Conservation (phyloP, 2,329 filamentous ascomycete genomes). For the Teratosphaeria viscida region DNA sequence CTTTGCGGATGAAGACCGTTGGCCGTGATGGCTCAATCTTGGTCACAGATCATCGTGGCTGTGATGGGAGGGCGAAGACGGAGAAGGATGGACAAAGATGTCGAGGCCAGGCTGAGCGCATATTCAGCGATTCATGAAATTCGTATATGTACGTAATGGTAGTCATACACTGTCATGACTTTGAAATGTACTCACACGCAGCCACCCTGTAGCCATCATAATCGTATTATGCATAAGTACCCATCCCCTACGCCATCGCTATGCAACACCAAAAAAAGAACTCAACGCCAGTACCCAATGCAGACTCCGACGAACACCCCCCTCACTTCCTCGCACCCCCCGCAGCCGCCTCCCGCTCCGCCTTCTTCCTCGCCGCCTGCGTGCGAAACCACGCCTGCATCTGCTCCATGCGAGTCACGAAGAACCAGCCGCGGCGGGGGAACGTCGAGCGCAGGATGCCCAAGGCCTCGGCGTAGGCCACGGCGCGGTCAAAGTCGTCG, state of each 20-base stretch:
- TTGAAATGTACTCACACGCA: neutral
- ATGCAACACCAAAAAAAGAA: neutral
- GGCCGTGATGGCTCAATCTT: neutral
- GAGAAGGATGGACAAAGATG: neutral
- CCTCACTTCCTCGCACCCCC: neutral
- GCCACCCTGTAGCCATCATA: neutral
- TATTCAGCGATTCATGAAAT: neutral
- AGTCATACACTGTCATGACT: neutral
- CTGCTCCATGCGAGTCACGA: constrained; percentile 84
- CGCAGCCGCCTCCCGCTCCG: constrained; percentile 8
- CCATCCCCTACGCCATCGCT: neutral
- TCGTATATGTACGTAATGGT: neutral
- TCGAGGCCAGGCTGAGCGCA: neutral
- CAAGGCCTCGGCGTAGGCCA: constrained; percentile 73
- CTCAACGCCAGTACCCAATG: neutral
- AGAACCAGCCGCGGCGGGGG: constrained; percentile 72
- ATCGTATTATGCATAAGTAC: neutral
- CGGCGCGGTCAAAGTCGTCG: constrained; percentile 59
- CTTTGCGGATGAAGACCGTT: neutral
- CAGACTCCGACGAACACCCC: neutral
- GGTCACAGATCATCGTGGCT: neutral
- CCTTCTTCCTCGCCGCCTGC: constrained; percentile 35
- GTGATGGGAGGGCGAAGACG: neutral
- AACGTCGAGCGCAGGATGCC: constrained; percentile 84
- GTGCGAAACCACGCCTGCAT: constrained; percentile 65